These are phyloP conservation scores for Botrytis cinerea DNA, from an alignment of 2,329 filamentous ascomycete genomes.

Conservation along the genomic window DNA sequence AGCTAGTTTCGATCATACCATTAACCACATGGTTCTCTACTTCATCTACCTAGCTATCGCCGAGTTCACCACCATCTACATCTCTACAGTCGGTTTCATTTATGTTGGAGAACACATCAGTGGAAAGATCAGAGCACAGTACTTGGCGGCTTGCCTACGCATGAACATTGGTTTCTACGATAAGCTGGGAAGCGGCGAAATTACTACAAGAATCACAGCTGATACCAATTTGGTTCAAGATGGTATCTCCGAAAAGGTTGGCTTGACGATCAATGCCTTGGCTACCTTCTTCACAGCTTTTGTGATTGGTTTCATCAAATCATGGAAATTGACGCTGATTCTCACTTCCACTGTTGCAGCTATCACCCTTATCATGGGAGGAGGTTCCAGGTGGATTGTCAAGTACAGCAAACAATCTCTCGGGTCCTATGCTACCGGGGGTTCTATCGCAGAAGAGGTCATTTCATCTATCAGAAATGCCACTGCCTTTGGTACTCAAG, in stretches of 20 bases:
- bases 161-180: constrained; percentile 95
- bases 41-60: constrained; percentile 83
- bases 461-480: constrained; percentile 92
- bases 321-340: constrained; percentile 92
- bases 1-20: constrained; percentile 58
- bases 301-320: constrained; percentile 85
- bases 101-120: constrained; percentile 80
- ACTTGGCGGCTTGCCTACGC: constrained; percentile 78
- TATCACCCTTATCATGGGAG: constrained; percentile 75
- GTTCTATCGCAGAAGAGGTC: constrained; percentile 90
- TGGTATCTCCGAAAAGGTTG: constrained; percentile 88
- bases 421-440: constrained; percentile 78
- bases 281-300: constrained; percentile 88
- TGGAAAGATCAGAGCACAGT: constrained; percentile 77
- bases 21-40: constrained; percentile 71
- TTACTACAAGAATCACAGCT: constrained; percentile 90
- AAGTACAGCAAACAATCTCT: constrained; percentile 79
- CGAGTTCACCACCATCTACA: constrained; percentile 76
- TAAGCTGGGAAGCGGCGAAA: constrained; percentile 87
- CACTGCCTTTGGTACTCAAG: constrained; percentile 89
- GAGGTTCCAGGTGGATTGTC: constrained; percentile 72
- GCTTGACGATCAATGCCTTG: constrained; percentile 71
- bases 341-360: constrained; percentile 79
- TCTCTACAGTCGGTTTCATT: constrained; percentile 86
- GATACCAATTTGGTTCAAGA: constrained; percentile 94